These are phyloP conservation scores for Myotisia sp. DNA, from an alignment of 2,329 filamentous ascomycete genomes.

Conservation along the genomic window DNA sequence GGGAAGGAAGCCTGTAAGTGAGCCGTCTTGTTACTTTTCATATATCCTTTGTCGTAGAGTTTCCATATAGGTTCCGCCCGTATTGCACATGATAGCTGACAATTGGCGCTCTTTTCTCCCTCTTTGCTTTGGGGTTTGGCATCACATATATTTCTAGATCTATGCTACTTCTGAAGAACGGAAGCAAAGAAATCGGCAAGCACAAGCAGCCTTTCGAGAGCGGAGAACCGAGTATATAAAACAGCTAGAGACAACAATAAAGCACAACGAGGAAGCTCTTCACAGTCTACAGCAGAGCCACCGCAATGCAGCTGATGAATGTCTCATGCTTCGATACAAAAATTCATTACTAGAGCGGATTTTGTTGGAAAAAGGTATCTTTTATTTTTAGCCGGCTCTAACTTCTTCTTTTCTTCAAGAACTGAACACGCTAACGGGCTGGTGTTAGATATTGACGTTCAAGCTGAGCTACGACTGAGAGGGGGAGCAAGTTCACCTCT, in stretches of 20 bases:
- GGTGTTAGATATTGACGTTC: slow-evolving; percentile 74
- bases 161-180: slow-evolving; percentile 98
- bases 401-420: slow-evolving; percentile 3
- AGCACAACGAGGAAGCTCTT: slow-evolving; percentile 87
- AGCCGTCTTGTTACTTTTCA: slow-evolving; percentile 9
- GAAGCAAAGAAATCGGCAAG: slow-evolving; percentile 93
- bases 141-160: slow-evolving; percentile 45
- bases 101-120: not conserved
- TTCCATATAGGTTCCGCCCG: not conserved
- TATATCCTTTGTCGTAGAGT: slow-evolving; percentile 10
- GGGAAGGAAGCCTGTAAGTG: slow-evolving; percentile 82
- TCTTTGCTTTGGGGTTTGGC: slow-evolving; percentile 7
- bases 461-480: slow-evolving; percentile 87
- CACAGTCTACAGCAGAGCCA: slow-evolving; percentile 89
- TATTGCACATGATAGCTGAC: not conserved
- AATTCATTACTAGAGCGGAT: slow-evolving; percentile 93
- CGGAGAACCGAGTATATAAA: slow-evolving; percentile 98
- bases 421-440: slow-evolving; percentile 5
- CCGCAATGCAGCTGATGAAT: slow-evolving; percentile 87
- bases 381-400: not conserved
- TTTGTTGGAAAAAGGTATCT: slow-evolving; percentile 78
- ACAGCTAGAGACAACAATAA: slow-evolving; percentile 93
- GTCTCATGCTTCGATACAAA: slow-evolving; percentile 95
- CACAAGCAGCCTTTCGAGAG: slow-evolving; percentile 92
- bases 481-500: slow-evolving; percentile 71